Evolutionary conservation across 257 asterid genomes (phyloP), one percentile per base, ranked within the genome.

Genomic region (Nicotiana attenuata): DNA sequence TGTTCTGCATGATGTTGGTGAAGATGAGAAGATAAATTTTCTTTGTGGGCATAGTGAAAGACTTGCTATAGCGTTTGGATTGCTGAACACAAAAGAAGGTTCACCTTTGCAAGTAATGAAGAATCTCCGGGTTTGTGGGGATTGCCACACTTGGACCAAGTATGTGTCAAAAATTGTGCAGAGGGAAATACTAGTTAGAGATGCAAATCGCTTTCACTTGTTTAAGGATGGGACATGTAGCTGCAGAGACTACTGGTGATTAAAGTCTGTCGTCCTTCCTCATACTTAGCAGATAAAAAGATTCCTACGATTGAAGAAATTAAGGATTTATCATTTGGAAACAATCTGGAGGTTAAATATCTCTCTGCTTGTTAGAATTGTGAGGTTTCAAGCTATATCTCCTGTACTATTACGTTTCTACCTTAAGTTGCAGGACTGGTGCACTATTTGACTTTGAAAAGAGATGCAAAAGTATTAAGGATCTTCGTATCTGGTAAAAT

Each of bases 91-190:
- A n/a, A 80, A 86, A 86, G 88, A 88, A 19, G 90, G 91, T 77
- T 76, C 89, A 26, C 89, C 89, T 69, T 85, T 91, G 88, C 85
- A 89, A 86, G 87, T 91, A 76, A 85, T 88, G 93, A 91, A 90
- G 90, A 90, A 91, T 77, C 91, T 91, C 65, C 86, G 90, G 80
- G 93, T 90, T 76, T 90, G 97, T 73, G 92, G 91, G 82, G 92
- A 91, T 85, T 90, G 94, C 86, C 96, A 92, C 82, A 90, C 90
- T 67, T 89, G 87, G 73, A 88, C 91, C 33, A 90, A 90, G 86
- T 87, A 89, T 81, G 85, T 91, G 83, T 91, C 88, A 16, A 90
- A 87, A 85, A 83, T 90, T 76, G 85, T 86, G 89, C 78, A 80
- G 38, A 71, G 90, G 80, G 94, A 90, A 71, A 91, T 92, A 82